Evolutionary conservation across 192 early-diverging fungal species (phyloP), one percentile per base, ranked within the genome.

Genomic region (Mycoemilia scoparia): DNA sequence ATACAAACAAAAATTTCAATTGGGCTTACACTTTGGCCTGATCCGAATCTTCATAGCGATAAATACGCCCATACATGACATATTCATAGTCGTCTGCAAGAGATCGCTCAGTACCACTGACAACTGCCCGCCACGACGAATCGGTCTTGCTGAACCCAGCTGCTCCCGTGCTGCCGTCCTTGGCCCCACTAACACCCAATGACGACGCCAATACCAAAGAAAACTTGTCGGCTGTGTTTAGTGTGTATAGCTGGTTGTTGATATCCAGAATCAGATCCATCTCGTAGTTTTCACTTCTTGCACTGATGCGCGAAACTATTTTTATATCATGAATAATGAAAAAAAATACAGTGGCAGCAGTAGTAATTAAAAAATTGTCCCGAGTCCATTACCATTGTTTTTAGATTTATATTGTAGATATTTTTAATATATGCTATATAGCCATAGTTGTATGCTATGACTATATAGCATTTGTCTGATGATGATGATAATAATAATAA

Each of bases 11-110:
- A n/a, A n/a, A n/a, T n/a, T n/a, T n/a, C n/a, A n/a, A n/a, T n/a
- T n/a, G n/a, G n/a, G n/a, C n/a, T n/a, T n/a, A n/a, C 13, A 66
- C 57, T 55, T 75, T 77, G 7, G 72, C 52, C 3, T 70, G 66
- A 27, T 64, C 67, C 18, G 68, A 60, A 38, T 98, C 87, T 34
- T 95, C 89, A 45, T 79, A 96, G 54, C 86, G 74, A 66, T 89
- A 98, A 13, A 91, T 82, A 51, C 88, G 86, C 30, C 93, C 93
- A 57, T 79, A 85, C 89, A 93, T 96, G 14, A 98, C 91, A 54
- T 98, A 98, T 24, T 98, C 91, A 54, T 84, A 98, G 22, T 93
- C 84, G 33, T 98, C 91, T 3, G 84, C 85, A 44, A 98, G 51
- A 35, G 76, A 73, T 37, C 66, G 44, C 38, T 79, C 76, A 6